Evolutionary conservation across 768 basidiomycete species (phyloP), one percentile per base, ranked within the genome.

Genomic region (Mrakia blollopis): DNA sequence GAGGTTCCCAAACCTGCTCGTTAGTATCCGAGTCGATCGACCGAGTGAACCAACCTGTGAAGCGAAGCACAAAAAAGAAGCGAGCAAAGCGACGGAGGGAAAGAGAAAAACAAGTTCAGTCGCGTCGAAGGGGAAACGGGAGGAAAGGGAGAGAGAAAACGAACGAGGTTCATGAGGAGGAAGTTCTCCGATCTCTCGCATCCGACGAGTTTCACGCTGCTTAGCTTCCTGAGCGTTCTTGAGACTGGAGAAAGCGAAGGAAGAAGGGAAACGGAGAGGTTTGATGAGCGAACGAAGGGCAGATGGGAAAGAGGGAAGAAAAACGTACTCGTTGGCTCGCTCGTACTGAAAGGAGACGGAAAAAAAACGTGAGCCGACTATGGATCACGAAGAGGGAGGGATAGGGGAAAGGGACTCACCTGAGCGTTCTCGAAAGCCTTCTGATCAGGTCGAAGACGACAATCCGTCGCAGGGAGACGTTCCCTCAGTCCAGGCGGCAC

Each of bases 351-450:
- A 30, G 37, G 7, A 68, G 28, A 39, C 4, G n/a, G 35, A 41
- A n/a, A 30, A 30, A 8, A 28, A 35, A 32, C 18, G 35, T 14
- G 25, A 13, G 14, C 10, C 18, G n/a, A n/a, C n/a, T n/a, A n/a
- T n/a, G n/a, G 25, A 30, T 39, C 28, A 9, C 7, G 7, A 23
- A 3, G n/a, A 57, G 60, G 1, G 23, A 1, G 23, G 75, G 37
- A 21, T 14, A 23, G 25, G 44, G 23, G 28, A 11, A 57, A 52
- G 13, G 21, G 1, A 62, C 76, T 86, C 88, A 82, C 92, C 97
- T 77, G 91, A 93, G 67, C 88, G 86, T 80, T 92, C 93, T 98
- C 95, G 83, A 98, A 98, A 35, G 95, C 94, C 37, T 95, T 87
- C 82, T 97, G 94, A 82, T 98, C 95, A 0, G 94, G 94, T 0